phyloP scores from a whole-genome alignment of 2,329 filamentous ascomycete species.

The Arthrobotrys conoides region DNA sequence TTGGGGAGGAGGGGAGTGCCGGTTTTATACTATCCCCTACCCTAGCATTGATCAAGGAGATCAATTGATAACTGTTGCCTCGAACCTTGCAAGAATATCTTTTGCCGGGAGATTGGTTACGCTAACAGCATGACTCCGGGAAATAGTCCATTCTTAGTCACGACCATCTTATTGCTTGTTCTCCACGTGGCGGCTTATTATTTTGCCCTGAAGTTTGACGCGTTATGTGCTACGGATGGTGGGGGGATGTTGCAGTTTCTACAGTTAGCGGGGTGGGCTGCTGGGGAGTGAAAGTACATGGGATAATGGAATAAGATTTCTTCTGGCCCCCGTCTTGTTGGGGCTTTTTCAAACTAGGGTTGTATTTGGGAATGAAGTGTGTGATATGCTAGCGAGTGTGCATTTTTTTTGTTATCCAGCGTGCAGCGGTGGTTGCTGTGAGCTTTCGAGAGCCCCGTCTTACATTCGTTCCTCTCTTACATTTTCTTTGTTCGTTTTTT shows the following conservation, averaged over 20 bases:
- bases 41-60: background rate
- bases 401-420: background rate
- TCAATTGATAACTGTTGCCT: background rate
- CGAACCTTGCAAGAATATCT: background rate
- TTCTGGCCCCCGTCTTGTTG: background rate
- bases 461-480: background rate
- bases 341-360: background rate
- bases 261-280: slow-evolving; percentile 15
- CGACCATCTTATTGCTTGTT: slow-evolving; percentile 33
- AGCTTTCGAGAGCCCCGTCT: background rate
- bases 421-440: background rate
- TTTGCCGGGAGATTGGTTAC: background rate
- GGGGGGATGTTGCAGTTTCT: slow-evolving; percentile 9
- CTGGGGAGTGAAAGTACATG: background rate
- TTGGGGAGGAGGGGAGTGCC: background rate
- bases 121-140: slow-evolving; percentile 1
- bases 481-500: background rate
- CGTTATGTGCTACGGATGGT: slow-evolving; percentile 42
- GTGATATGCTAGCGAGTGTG: background rate
- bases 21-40: background rate
- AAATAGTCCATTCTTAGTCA: slow-evolving; percentile 46
- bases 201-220: slow-evolving; percentile 39
- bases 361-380: background rate
- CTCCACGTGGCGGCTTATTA: slow-evolving; percentile 46
- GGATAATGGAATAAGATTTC: background rate